A percentile compares a stretch with the other conserved stretches of the same genome.
Conservation (phyloP, 2,329 filamentous ascomycete genomes). For the Fusarium subtropicale region DNA sequence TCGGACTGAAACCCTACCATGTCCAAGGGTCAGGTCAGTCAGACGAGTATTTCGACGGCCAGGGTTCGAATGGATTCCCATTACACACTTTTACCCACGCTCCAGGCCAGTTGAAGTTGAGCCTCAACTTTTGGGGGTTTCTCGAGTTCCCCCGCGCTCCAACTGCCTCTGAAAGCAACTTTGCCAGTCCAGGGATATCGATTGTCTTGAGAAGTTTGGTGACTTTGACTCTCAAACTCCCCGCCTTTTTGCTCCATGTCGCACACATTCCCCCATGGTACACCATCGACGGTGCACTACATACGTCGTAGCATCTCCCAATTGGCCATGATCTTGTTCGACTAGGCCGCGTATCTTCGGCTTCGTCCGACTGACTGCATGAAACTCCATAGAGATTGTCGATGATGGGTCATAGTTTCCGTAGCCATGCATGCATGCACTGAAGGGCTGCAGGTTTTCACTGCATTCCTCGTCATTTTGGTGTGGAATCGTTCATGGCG, state of each 20-base stretch:
- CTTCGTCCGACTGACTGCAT: slow-evolving; percentile 22
- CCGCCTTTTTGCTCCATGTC: background rate
- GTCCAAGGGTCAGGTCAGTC: slow-evolving; percentile 18
- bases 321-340: slow-evolving; percentile 12
- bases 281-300: slow-evolving; percentile 2
- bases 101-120: slow-evolving; percentile 17
- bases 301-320: slow-evolving; percentile 13
- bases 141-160: slow-evolving; percentile 19
- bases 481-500: slow-evolving; percentile 29
- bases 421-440: slow-evolving; percentile 14
- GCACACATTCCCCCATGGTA: background rate
- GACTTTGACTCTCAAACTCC: background rate
- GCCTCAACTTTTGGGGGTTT: slow-evolving; percentile 38
- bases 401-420: slow-evolving; percentile 1
- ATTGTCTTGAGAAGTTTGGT: background rate
- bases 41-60: slow-evolving; percentile 7
- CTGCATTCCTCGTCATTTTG: slow-evolving; percentile 29
- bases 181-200: background rate
- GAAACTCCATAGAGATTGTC: slow-evolving; percentile 1
- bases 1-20: slow-evolving; percentile 1
- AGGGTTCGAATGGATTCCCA: slow-evolving; percentile 1
- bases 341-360: slow-evolving; percentile 11
- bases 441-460: slow-evolving; percentile 21
- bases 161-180: background rate
- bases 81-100: slow-evolving; percentile 1